These are phyloP conservation scores for Reutealis trisperma DNA, from an alignment of 345 rosid species.

Conservation along the genomic window DNA sequence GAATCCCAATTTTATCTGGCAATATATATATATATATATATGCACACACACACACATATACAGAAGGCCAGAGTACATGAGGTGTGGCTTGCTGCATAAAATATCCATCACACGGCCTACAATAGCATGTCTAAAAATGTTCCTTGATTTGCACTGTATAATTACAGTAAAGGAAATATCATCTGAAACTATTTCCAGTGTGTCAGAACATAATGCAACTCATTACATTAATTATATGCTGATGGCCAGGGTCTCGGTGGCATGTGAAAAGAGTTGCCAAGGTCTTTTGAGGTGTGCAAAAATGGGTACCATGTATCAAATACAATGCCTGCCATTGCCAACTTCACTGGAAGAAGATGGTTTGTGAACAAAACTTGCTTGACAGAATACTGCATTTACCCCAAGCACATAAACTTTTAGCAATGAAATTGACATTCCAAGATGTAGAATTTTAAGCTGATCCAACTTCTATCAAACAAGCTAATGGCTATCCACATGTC, in stretches of 20 bases:
- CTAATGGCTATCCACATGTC: constrained; percentile 21
- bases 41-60: no score
- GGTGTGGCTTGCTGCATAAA: neutral
- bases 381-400: constrained; percentile 67
- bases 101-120: neutral
- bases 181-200: constrained; percentile 5
- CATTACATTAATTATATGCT: constrained; percentile 37
- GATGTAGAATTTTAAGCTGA: neutral
- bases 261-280: constrained; percentile 59
- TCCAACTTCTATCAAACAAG: no score
- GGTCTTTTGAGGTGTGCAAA: constrained; percentile 63
- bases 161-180: constrained; percentile 14
- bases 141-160: neutral
- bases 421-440: neutral
- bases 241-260: constrained; percentile 57
- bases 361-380: constrained; percentile 93
- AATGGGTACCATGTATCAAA: constrained; percentile 96
- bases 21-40: no score
- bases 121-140: neutral
- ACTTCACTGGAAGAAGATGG: constrained; percentile 81
- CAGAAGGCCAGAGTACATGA: neutral
- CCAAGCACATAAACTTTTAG: neutral
- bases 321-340: constrained; percentile 78
- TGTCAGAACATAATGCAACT: constrained; percentile 8
- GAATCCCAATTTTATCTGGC: no score